These are phyloP conservation scores for Aspergillus nomiae DNA, from an alignment of 2,329 filamentous ascomycete species.

Conservation along the genomic window DNA sequence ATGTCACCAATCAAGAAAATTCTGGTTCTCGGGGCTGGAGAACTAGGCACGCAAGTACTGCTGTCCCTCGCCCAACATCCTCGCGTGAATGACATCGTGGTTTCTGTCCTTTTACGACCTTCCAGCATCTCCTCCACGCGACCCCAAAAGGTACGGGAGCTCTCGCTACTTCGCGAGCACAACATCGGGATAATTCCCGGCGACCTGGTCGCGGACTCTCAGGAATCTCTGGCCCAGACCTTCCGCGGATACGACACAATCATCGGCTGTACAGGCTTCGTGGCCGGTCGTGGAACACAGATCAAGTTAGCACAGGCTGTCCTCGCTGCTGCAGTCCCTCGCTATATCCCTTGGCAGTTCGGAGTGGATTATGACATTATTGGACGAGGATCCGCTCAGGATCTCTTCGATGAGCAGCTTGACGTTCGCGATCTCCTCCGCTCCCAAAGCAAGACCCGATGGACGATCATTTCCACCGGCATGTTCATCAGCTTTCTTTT, in stretches of 20 bases:
- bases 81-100: conserved; percentile 31
- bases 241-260: conserved; percentile 48
- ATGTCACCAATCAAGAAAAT: conserved; percentile 32
- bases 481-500: conserved; percentile 74
- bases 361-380: conserved; percentile 71
- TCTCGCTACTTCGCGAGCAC: not conserved
- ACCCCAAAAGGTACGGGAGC: conserved; percentile 5
- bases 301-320: conserved; percentile 60
- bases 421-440: conserved; percentile 58
- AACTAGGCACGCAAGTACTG: conserved; percentile 63
- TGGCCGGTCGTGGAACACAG: conserved; percentile 57
- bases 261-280: conserved; percentile 65
- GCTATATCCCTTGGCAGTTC: conserved; percentile 73
- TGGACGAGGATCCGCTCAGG: conserved; percentile 60
- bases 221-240: conserved; percentile 41
- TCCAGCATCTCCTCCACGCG: conserved; percentile 42
- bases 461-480: conserved; percentile 69
- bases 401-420: conserved; percentile 69
- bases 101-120: conserved; percentile 59
- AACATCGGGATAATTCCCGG: conserved; percentile 47
- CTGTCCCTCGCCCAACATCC: conserved; percentile 53
- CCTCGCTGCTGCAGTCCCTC: conserved; percentile 51
- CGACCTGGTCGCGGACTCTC: conserved; percentile 44
- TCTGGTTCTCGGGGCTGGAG: conserved; percentile 67
- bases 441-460: conserved; percentile 51